Evolutionary conservation across 2,329 filamentous ascomycete species (phyloP).

Genomic region (Ceratocystis cubensis): DNA sequence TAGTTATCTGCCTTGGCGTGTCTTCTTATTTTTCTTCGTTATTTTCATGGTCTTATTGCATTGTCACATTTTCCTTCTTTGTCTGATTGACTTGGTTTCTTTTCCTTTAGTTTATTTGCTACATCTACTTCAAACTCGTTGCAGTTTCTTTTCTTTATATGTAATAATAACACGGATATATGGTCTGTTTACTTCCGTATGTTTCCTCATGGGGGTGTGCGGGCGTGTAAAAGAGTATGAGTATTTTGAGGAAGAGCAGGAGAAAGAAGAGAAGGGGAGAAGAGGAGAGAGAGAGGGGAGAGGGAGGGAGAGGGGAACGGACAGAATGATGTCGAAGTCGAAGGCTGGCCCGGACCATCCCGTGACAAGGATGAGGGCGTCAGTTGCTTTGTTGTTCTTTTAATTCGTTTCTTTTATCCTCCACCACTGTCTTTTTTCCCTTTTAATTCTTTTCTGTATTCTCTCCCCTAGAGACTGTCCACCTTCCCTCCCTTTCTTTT

Average conservation of each 20-base stretch:
- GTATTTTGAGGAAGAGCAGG: background rate
- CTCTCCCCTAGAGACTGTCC: background rate
- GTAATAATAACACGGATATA: background rate
- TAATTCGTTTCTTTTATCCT: background rate
- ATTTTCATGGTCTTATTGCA: slow-evolving; percentile 8
- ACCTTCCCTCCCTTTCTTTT: background rate
- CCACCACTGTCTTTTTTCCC: background rate
- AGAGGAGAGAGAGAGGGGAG: background rate
- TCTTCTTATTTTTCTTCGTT: slow-evolving; percentile 7
- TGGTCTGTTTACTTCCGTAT: background rate
- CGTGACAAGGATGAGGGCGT: background rate
- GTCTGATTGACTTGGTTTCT: background rate
- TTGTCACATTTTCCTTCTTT: slow-evolving; percentile 4
- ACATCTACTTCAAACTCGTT: background rate
- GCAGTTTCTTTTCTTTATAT: background rate
- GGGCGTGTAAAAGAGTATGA: background rate
- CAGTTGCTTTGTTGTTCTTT: too few species aligned
- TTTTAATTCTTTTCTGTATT: background rate
- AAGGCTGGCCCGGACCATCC: background rate
- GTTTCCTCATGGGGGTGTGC: background rate
- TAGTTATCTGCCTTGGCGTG: background rate
- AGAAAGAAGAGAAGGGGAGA: background rate
- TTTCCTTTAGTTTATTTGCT: background rate
- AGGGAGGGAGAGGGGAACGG: background rate
- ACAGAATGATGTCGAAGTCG: background rate